Evolutionary conservation across 495 filamentous ascomycete species (phyloP).

Genomic region (Alectoria sarmentosa): DNA sequence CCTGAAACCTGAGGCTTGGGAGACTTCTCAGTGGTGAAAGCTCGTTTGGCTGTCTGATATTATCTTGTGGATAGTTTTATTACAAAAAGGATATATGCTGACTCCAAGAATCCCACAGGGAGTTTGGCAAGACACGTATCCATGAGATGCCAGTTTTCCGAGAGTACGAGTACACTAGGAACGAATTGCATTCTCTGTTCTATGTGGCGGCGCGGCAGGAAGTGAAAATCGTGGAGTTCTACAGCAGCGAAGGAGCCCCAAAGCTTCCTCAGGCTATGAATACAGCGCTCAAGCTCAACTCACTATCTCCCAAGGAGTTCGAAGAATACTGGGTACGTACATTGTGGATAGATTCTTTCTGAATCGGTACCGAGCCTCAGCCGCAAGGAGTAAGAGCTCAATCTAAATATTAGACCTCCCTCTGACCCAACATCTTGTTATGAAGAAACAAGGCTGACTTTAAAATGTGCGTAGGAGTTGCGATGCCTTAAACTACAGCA

Average conservation of each 20-base stretch:
- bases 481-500: not conserved
- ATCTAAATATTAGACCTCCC: not conserved
- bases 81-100: not conserved
- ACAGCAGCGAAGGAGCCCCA: not conserved
- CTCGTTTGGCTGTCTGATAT: not conserved
- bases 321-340: not conserved
- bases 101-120: not conserved
- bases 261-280: not conserved
- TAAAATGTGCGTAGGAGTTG: not conserved
- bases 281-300: not conserved
- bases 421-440: not conserved
- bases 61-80: not conserved
- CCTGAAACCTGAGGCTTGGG: not conserved
- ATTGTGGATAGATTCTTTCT: not conserved
- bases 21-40: not conserved
- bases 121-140: slow-evolving; percentile 2
- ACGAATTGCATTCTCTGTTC: not conserved
- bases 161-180: slow-evolving; percentile 6
- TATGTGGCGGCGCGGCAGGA: not conserved
- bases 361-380: not conserved
- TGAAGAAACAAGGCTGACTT: not conserved
- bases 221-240: slow-evolving; percentile 4
- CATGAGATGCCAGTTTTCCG: slow-evolving; percentile 7
- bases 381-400: not conserved
- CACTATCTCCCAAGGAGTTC: not conserved